Evolutionary conservation across 1,284 basidiomycete species (phyloP).

Genomic region (Tilletia indica): DNA sequence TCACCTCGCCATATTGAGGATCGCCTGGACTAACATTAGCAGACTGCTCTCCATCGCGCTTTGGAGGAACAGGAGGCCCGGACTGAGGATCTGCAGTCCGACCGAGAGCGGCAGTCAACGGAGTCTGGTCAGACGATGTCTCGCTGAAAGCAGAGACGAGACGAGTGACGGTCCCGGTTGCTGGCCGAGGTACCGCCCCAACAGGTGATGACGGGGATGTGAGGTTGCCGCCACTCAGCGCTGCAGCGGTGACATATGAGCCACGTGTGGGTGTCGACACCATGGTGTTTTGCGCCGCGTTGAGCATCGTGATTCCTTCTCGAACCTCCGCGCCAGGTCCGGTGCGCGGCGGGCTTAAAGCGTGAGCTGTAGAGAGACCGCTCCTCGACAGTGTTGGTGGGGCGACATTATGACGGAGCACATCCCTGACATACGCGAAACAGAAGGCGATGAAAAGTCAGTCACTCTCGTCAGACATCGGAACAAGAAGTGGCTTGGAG

Average conservation of each 20-base stretch:
- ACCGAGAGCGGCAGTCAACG: neutral
- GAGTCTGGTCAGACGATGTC: constrained; percentile 3
- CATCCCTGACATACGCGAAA: constrained; percentile 16
- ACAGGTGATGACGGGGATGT: too few relatives aligned
- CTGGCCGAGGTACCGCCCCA: too few relatives aligned
- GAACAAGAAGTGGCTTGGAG: constrained; percentile 18
- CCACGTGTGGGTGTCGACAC: constrained; percentile 1
- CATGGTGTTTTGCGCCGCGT: neutral
- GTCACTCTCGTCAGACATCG: neutral
- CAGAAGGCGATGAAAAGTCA: neutral
- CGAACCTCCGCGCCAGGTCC: constrained; percentile 20
- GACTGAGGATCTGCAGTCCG: neutral
- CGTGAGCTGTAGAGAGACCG: too few relatives aligned
- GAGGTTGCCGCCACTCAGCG: neutral
- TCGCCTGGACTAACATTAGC: neutral
- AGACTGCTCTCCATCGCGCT: constrained; percentile 6
- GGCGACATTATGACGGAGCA: constrained; percentile 18
- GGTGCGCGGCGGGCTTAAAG: neutral
- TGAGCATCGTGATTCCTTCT: constrained; percentile 4
- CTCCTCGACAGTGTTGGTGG: neutral
- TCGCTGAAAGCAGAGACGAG: constrained; percentile 15
- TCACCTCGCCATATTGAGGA: constrained; percentile 17
- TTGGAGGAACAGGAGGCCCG: constrained; percentile 12
- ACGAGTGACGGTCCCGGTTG: constrained; percentile 5
- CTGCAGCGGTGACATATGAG: constrained; percentile 1